Evolutionary conservation across 768 basidiomycete genomes (phyloP).

Genomic region (Tubosaeta brunneosetosa): DNA sequence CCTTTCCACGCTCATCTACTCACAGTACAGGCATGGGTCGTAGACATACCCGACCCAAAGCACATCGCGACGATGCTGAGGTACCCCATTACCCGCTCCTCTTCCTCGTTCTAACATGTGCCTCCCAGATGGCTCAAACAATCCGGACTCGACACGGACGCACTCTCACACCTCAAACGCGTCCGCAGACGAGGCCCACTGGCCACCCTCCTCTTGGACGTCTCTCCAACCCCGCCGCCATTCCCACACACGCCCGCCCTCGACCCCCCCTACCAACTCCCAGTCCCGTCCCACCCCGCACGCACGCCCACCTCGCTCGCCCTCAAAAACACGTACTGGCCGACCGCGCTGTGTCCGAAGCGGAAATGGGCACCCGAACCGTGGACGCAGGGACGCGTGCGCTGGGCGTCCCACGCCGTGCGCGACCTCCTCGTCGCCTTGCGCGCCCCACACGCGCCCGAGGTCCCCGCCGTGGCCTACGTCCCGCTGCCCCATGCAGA

Average conservation of each 20-base stretch:
- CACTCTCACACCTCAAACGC: constrained; percentile 73
- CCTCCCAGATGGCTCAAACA: constrained; percentile 65
- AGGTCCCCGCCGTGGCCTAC: constrained; percentile 77
- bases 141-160: constrained; percentile 52
- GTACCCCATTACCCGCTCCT: constrained; percentile 29
- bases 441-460: constrained; percentile 36
- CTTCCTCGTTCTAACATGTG: background rate
- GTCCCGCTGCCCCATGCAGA: constrained; percentile 53
- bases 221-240: constrained; percentile 37
- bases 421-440: constrained; percentile 42
- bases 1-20: background rate
- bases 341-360: constrained; percentile 68
- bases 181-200: constrained; percentile 50
- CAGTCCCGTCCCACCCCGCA: constrained; percentile 66
- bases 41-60: constrained; percentile 62
- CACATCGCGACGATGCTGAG: constrained; percentile 59
- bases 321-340: constrained; percentile 79
- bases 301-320: constrained; percentile 60
- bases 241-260: constrained; percentile 47
- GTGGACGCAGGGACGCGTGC: constrained; percentile 62
- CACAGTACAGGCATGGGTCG: constrained; percentile 70
- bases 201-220: constrained; percentile 53
- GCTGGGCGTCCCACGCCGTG: constrained; percentile 77
- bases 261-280: constrained; percentile 47
- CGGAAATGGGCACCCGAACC: constrained; percentile 61